These are phyloP conservation scores for Iberis pinnata DNA, from an alignment of 345 rosid species.

Conservation along the genomic window DNA sequence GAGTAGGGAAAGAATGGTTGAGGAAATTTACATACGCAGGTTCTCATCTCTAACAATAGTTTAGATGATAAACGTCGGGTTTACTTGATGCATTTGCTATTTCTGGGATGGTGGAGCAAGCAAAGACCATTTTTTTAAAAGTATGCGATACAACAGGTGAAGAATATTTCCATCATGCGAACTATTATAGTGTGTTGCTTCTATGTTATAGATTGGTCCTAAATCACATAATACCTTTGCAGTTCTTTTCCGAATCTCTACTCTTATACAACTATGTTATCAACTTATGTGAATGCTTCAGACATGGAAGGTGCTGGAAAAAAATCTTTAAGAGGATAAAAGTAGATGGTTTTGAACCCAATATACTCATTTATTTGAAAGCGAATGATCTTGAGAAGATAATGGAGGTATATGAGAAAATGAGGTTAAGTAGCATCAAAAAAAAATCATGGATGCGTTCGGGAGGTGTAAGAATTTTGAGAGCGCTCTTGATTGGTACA, in stretches of 20 bases:
- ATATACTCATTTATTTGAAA: constrained; percentile 68
- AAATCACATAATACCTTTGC: constrained; percentile 19
- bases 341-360: constrained; percentile 62
- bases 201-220: constrained; percentile 1
- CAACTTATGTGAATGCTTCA: constrained; percentile 79
- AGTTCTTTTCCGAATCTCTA: constrained; percentile 73
- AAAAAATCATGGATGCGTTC: constrained; percentile 84
- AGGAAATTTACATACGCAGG: no score
- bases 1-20: no score
- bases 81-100: constrained; percentile 94
- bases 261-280: constrained; percentile 89
- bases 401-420: constrained; percentile 65
- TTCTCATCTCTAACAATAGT: no score
- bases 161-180: background rate
- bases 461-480: constrained; percentile 76
- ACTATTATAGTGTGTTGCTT: background rate
- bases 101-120: constrained; percentile 96
- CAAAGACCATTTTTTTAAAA: constrained; percentile 69
- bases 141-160: constrained; percentile 95
- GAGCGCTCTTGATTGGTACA: constrained; percentile 77
- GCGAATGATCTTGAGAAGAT: constrained; percentile 58
- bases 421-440: constrained; percentile 52
- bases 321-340: constrained; percentile 69
- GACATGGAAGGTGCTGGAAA: constrained; percentile 96
- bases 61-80: no score